Percentiles rank a stretch among this genome's conserved stretches.
Conservation (phyloP, 345 rosid species). For the Populus simonii region DNA sequence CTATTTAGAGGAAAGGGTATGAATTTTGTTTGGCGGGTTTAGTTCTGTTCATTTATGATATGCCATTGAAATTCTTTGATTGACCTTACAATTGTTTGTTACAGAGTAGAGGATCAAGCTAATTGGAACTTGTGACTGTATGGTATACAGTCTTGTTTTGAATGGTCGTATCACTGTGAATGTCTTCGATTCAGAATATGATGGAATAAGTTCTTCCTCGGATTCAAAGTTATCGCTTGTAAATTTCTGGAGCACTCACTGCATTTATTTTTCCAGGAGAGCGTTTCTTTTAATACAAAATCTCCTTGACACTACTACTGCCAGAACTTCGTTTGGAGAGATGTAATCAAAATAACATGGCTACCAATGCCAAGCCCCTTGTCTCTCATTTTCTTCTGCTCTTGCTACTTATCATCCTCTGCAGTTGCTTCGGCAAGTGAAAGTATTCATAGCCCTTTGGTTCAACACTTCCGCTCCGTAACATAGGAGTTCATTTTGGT, state of each 20-base stretch:
- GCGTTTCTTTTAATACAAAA: background rate
- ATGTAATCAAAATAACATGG: background rate
- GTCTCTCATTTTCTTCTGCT: background rate
- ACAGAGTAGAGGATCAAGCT: background rate
- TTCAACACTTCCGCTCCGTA: background rate
- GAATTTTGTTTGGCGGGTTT: background rate
- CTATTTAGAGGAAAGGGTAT: slow-evolving; percentile 2
- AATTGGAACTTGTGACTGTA: background rate
- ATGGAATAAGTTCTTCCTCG: too few relatives aligned
- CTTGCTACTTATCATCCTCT: background rate
- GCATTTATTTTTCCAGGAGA: background rate
- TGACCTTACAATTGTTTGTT: background rate
- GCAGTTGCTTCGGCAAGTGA: background rate
- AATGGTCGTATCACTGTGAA: too few relatives aligned
- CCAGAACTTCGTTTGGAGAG: background rate
- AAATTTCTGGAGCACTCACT: background rate
- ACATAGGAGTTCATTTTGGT: background rate
- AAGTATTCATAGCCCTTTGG: too few relatives aligned
- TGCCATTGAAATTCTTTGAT: background rate
- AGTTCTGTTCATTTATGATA: background rate
- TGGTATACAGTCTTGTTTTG: too few relatives aligned
- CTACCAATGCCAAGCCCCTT: background rate
- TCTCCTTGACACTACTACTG: too few relatives aligned
- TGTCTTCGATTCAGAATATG: too few relatives aligned
- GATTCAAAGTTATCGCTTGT: background rate